Percentiles rank a stretch among this genome's conserved stretches.
These are phyloP conservation scores for Chimonanthus praecox DNA, from an alignment of 164 flowering plant genomes.

Conservation along the genomic window DNA sequence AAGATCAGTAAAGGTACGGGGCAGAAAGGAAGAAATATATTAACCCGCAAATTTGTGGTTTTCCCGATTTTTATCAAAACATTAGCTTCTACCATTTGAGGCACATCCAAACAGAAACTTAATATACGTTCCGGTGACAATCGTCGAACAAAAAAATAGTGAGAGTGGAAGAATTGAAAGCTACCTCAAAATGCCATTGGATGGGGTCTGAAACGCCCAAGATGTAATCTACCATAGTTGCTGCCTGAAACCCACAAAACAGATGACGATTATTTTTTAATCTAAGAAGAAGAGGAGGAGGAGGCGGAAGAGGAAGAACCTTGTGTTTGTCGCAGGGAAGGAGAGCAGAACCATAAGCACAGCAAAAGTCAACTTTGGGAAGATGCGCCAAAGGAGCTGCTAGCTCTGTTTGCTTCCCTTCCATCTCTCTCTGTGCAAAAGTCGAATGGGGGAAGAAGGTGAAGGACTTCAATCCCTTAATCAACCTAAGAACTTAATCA, in stretches of 20 bases:
- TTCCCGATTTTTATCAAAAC: too few relatives aligned
- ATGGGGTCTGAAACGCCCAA: slow-evolving; percentile 86
- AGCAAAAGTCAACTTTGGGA: slow-evolving; percentile 83
- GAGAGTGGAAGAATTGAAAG: not conserved
- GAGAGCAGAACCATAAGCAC: slow-evolving; percentile 84
- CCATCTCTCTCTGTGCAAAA: not conserved
- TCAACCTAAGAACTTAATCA: too few relatives aligned
- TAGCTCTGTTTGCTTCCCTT: slow-evolving; percentile 17
- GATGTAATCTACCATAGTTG: slow-evolving; percentile 79
- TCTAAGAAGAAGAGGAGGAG: not conserved
- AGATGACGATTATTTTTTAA: not conserved
- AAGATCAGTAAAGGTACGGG: too few relatives aligned
- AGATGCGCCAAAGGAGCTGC: slow-evolving; percentile 44
- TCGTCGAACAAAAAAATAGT: not conserved
- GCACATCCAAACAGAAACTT: not conserved
- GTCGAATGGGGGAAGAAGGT: too few relatives aligned
- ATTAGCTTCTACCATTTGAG: not conserved
- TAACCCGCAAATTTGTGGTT: too few relatives aligned
- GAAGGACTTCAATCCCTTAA: too few relatives aligned
- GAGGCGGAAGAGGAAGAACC: slow-evolving; percentile 25
- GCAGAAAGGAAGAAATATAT: too few relatives aligned
- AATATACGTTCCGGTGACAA: not conserved
- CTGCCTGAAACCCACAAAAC: slow-evolving; percentile 4
- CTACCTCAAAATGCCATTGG: slow-evolving; percentile 87
- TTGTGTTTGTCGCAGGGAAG: slow-evolving; percentile 68